Conservation (phyloP, 257 asterid genomes). For the Ehretia macrophylla region DNA sequence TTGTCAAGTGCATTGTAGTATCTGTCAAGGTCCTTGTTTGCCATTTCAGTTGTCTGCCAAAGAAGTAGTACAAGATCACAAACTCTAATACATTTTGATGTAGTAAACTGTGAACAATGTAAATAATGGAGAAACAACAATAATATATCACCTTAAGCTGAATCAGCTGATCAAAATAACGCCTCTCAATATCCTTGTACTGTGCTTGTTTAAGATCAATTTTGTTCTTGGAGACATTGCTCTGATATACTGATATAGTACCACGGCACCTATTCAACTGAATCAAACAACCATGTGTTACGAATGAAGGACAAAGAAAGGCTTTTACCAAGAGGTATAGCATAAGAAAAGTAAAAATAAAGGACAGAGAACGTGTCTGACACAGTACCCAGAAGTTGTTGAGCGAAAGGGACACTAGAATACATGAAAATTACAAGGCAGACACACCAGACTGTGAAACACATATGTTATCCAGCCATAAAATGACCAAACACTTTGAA, state of each 20-base stretch:
- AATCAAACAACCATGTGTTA: slow-evolving; percentile 12
- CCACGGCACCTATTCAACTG: slow-evolving; percentile 82
- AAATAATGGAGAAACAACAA: slow-evolving; percentile 4
- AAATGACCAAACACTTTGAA: too few relatives aligned
- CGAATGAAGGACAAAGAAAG: neutral
- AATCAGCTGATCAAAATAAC: slow-evolving; percentile 90
- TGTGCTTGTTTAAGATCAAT: slow-evolving; percentile 88
- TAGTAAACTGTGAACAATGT: neutral
- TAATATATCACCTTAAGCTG: slow-evolving; percentile 78
- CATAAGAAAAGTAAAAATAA: too few relatives aligned
- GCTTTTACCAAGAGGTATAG: too few relatives aligned
- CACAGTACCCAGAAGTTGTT: too few relatives aligned
- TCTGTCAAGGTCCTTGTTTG: slow-evolving; percentile 97
- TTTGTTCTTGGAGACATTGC: slow-evolving; percentile 69
- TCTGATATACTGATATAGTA: slow-evolving; percentile 73
- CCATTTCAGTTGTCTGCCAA: slow-evolving; percentile 97
- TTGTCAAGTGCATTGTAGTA: slow-evolving; percentile 94
- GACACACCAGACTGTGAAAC: too few relatives aligned
- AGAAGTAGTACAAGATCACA: slow-evolving; percentile 10
- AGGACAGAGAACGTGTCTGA: too few relatives aligned
- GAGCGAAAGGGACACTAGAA: too few relatives aligned
- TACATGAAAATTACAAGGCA: too few relatives aligned
- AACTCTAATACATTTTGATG: slow-evolving; percentile 2
- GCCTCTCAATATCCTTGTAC: slow-evolving; percentile 93
- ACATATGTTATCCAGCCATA: too few relatives aligned